Evolutionary conservation across 148 eudicot species (phyloP).

Genomic region (Amaranthus cruentus): DNA sequence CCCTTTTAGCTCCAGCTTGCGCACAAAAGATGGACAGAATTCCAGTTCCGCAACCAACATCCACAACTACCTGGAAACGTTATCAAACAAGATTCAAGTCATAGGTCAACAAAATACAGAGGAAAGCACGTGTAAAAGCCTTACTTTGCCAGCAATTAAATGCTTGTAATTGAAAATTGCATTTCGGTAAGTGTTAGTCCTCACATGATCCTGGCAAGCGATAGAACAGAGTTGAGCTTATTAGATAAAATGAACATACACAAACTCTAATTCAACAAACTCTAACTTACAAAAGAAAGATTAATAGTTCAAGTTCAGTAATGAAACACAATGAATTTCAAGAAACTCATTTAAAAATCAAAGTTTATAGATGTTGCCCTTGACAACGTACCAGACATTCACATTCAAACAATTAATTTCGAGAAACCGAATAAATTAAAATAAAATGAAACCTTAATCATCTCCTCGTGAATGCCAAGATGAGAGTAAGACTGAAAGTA

Average conservation of each 20-base stretch:
- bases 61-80: constrained; percentile 77
- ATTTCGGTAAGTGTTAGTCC: constrained; percentile 84
- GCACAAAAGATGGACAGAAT: constrained; percentile 98
- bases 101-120: neutral
- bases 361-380: neutral
- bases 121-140: constrained; percentile 5
- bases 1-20: constrained; percentile 93
- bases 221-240: neutral
- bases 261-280: neutral
- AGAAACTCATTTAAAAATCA: neutral
- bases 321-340: neutral
- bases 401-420: neutral
- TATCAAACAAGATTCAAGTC: constrained; percentile 11
- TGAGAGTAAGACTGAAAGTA: constrained; percentile 93
- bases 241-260: neutral
- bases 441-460: constrained; percentile 65
- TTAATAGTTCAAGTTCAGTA: no score
- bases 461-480: constrained; percentile 94
- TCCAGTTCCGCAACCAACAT: constrained; percentile 98
- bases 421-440: neutral
- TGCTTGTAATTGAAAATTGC: constrained; percentile 79
- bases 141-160: constrained; percentile 83
- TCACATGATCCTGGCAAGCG: constrained; percentile 72
- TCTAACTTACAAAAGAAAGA: no score
- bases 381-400: neutral